Percentiles rank a stretch among this genome's conserved stretches.
Evolutionary conservation across 495 filamentous ascomycete genomes (phyloP).

Genomic region (Polyplosphaeria fusca): DNA sequence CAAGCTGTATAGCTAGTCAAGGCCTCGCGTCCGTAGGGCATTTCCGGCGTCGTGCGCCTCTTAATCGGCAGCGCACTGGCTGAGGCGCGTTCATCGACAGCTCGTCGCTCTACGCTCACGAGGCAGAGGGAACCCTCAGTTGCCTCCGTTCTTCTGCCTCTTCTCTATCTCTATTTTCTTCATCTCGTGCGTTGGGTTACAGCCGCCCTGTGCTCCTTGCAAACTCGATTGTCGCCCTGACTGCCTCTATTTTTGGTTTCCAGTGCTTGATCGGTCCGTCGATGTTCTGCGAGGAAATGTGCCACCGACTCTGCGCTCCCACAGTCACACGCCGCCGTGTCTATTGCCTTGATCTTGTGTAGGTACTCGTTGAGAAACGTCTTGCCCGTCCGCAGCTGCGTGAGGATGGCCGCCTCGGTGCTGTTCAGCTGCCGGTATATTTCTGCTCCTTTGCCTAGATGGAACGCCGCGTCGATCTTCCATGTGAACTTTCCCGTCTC

Average conservation of each 20-base stretch:
- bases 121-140: constrained; percentile 15
- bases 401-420: too few species aligned
- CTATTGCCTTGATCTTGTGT: too few species aligned
- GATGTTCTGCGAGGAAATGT: constrained; percentile 25
- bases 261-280: constrained; percentile 29
- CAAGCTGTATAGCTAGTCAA: constrained; percentile 6
- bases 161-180: constrained; percentile 15
- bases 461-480: too few species aligned
- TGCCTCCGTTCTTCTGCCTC: constrained; percentile 9
- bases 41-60: constrained; percentile 22
- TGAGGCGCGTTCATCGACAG: constrained; percentile 8
- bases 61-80: constrained; percentile 22
- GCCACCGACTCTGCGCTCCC: too few species aligned
- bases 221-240: constrained; percentile 16
- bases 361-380: too few species aligned
- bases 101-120: not conserved
- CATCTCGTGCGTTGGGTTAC: constrained; percentile 3
- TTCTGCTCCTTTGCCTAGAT: too few species aligned
- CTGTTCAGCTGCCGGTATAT: too few species aligned
- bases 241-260: constrained; percentile 25
- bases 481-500: too few species aligned
- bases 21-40: constrained; percentile 16
- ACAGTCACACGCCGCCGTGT: too few species aligned
- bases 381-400: too few species aligned
- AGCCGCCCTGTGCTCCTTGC: constrained; percentile 2